Conservation (phyloP, 164 flowering plant species). For the Brasenia schreberi region DNA sequence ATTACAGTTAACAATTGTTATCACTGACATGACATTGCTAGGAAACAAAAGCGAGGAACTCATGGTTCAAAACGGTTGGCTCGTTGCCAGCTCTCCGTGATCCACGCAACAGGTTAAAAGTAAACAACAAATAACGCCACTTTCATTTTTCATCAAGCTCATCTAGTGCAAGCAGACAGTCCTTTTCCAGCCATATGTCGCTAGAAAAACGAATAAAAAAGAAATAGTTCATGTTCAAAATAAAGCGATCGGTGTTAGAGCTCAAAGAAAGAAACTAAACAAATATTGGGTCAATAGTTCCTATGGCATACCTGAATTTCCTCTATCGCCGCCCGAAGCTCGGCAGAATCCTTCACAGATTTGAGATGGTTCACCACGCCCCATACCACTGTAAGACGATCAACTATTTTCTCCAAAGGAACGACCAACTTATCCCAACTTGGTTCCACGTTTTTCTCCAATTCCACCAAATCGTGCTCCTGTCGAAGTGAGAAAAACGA, state of each 20-base stretch:
- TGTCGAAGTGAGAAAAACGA: slow-evolving; percentile 10
- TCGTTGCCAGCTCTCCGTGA: not conserved
- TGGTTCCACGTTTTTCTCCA: slow-evolving; percentile 84
- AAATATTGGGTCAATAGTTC: not conserved
- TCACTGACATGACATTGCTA: no score
- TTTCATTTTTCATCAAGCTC: not conserved
- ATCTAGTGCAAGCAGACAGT: not conserved
- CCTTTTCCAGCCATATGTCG: not conserved
- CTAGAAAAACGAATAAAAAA: no score
- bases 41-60: not conserved
- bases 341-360: slow-evolving; percentile 75
- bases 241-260: not conserved
- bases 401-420: slow-evolving; percentile 80
- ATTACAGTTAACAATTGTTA: no score
- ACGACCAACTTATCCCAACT: slow-evolving; percentile 81
- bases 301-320: slow-evolving; percentile 70
- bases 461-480: slow-evolving; percentile 67
- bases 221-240: not conserved
- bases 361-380: slow-evolving; percentile 87
- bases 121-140: not conserved
- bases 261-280: no score
- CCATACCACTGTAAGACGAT: slow-evolving; percentile 68
- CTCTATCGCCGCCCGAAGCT: slow-evolving; percentile 86
- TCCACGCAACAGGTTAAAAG: not conserved
- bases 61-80: not conserved